Percentiles rank a stretch among this genome's conserved stretches.
These are phyloP conservation scores for Paramecium sexaurelia DNA, from an alignment of 73 alveolate genomes.

Conservation along the genomic window DNA sequence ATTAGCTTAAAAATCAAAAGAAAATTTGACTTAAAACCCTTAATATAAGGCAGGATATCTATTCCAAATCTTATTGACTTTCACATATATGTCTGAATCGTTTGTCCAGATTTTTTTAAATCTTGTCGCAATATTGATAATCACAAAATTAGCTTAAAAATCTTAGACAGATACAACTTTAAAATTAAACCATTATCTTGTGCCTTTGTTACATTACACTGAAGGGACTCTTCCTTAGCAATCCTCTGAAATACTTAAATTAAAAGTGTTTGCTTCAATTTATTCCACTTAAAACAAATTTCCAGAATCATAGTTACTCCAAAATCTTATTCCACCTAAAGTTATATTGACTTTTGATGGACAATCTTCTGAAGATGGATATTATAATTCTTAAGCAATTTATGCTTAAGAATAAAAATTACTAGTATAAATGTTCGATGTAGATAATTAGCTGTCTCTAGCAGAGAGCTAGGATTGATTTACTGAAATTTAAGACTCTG, in stretches of 20 bases:
- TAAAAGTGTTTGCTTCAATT: background rate
- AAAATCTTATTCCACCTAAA: background rate
- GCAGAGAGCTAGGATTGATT: background rate
- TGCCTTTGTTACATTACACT: background rate
- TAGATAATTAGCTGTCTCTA: background rate
- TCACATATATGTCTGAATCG: conserved; percentile 10
- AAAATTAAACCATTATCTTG: conserved; percentile 28
- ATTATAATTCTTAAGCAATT: background rate
- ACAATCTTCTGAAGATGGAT: background rate
- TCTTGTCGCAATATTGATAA: background rate
- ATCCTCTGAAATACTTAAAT: conserved; percentile 32
- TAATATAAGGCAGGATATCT: conserved; percentile 15
- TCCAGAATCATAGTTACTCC: conserved; percentile 64
- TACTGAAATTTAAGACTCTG: background rate
- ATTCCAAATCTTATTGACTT: background rate
- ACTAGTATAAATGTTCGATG: background rate
- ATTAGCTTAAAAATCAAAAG: background rate
- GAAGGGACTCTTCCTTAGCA: conserved; percentile 38
- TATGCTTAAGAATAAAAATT: background rate
- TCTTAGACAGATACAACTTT: background rate
- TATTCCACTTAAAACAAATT: conserved; percentile 28
- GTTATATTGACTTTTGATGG: background rate
- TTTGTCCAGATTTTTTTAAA: background rate
- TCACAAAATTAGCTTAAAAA: background rate
- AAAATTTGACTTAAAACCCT: background rate